Evolutionary conservation across 2,329 filamentous ascomycete species (phyloP).

Genomic region (Sporothrix protearum): DNA sequence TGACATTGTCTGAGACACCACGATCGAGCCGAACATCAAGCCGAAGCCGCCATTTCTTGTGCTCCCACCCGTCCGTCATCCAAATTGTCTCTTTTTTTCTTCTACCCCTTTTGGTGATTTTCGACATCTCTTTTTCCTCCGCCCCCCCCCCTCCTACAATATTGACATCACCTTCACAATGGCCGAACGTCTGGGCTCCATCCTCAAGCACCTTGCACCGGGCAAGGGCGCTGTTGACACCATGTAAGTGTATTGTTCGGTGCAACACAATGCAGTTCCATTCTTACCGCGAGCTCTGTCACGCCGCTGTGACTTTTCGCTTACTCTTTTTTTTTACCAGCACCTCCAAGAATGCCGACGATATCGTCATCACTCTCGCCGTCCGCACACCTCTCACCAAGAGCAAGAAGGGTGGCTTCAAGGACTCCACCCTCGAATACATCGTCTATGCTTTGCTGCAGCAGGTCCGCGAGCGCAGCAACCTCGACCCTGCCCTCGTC

Average conservation of each 20-base stretch:
- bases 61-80: neutral
- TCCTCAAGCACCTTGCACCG: conserved; percentile 81
- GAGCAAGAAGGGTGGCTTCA: conserved; percentile 87
- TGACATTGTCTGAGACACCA: neutral
- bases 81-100: neutral
- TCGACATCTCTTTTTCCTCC: neutral
- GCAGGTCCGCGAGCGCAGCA: conserved; percentile 67
- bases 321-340: conserved; percentile 45
- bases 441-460: conserved; percentile 79
- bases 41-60: conserved; percentile 10
- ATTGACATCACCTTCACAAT: conserved; percentile 36
- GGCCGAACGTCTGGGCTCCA: conserved; percentile 78
- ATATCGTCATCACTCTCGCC: conserved; percentile 93
- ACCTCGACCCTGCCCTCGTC: conserved; percentile 73
- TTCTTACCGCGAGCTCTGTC: neutral
- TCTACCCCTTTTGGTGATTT: neutral
- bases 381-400: conserved; percentile 86
- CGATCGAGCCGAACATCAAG: neutral
- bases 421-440: conserved; percentile 87
- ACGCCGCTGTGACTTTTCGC: neutral
- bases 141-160: neutral
- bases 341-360: conserved; percentile 88
- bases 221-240: conserved; percentile 62
- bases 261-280: neutral
- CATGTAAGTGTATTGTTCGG: conserved; percentile 55